Conservation (phyloP, 1,284 basidiomycete species). For the Veloboletus limbatus region DNA sequence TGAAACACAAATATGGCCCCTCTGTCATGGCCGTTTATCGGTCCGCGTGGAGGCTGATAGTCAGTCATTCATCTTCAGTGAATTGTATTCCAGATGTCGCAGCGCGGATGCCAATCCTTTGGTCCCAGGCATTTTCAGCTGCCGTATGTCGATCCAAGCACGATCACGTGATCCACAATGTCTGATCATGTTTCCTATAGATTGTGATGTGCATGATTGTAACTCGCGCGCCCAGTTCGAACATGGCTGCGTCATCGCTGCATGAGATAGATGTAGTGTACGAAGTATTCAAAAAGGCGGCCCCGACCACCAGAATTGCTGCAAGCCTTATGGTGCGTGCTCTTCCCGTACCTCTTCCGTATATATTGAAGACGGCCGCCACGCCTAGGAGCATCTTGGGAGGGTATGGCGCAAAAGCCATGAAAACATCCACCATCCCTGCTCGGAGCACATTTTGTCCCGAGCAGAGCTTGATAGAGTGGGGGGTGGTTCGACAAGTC, state of each 20-base stretch:
- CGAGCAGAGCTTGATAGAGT: slow-evolving; percentile 58
- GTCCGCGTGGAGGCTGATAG: slow-evolving; percentile 62
- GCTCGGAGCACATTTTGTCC: slow-evolving; percentile 29
- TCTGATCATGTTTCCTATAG: slow-evolving; percentile 35
- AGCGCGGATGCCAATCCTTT: slow-evolving; percentile 48
- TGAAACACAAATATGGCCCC: slow-evolving; percentile 59
- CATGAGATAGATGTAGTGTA: slow-evolving; percentile 54
- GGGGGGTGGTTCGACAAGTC: slow-evolving; percentile 54
- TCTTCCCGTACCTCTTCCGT: not conserved
- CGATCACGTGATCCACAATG: not conserved
- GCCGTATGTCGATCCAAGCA: slow-evolving; percentile 44
- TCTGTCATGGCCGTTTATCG: slow-evolving; percentile 71
- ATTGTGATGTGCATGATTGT: slow-evolving; percentile 68
- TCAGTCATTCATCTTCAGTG: slow-evolving; percentile 44
- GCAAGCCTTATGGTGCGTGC: slow-evolving; percentile 50
- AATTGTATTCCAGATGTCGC: slow-evolving; percentile 39
- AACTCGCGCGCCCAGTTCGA: slow-evolving; percentile 54
- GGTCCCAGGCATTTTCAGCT: slow-evolving; percentile 61
- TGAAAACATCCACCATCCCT: slow-evolving; percentile 42
- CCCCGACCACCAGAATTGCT: slow-evolving; percentile 45
- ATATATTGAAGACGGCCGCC: not conserved
- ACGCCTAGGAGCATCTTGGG: slow-evolving; percentile 45
- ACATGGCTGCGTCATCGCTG: slow-evolving; percentile 51
- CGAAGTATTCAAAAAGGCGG: slow-evolving; percentile 52
- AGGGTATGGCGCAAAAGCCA: slow-evolving; percentile 52